Base-by-base conservation (phyloP, 2,329 filamentous ascomycete species). In the Xylariaceae sp. region DNA sequence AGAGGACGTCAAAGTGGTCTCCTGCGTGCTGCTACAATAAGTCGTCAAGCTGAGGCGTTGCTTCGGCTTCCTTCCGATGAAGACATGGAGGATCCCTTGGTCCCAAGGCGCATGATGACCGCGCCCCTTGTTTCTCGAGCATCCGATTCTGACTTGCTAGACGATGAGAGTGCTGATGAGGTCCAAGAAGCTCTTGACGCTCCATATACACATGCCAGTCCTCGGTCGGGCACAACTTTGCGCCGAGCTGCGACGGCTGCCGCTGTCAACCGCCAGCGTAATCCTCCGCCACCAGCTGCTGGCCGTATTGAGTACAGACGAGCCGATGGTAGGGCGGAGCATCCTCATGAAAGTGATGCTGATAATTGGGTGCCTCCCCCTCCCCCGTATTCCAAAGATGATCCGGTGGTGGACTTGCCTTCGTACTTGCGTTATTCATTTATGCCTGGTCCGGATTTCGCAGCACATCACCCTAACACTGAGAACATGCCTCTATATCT, bases 351-450 rank as follows among this genome's bases (percentile, higher is more conserved):
- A 70, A 92, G 88, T 60, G 89, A 94, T 67, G 88, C 89, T 3
- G 89, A 94, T 64, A 89, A 91, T 63, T 95, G 89, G 89, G 87
- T 91, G 3, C 88, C 89, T 4, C 89, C 89, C 4, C 89, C 89
- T 6, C 89, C 89, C 2, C 88, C 88, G 1, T 95, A 95, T 64
- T 82, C 84, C 41, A 80, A 82, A 52, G 84, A 87, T 0, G 80
- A 83, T 47, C 80, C 80, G 0, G 76, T 74, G 7, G 60, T 62
- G 26, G 80, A 82, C 61, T 59, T 81, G 53, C 80, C 81, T 1
- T 76, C 73, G 2, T 84, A 84, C 58, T 61, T 84, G 59, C 78
- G 80, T 32, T 76, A 80, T 50, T 71, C 74, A 35, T 65, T 73
- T 34, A 70, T 77, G 46, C 67, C 73, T 47, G 73, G 75, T 26